Evolutionary conservation across 768 basidiomycete species (phyloP).

Genomic region (Rhizopogon vesiculosus): DNA sequence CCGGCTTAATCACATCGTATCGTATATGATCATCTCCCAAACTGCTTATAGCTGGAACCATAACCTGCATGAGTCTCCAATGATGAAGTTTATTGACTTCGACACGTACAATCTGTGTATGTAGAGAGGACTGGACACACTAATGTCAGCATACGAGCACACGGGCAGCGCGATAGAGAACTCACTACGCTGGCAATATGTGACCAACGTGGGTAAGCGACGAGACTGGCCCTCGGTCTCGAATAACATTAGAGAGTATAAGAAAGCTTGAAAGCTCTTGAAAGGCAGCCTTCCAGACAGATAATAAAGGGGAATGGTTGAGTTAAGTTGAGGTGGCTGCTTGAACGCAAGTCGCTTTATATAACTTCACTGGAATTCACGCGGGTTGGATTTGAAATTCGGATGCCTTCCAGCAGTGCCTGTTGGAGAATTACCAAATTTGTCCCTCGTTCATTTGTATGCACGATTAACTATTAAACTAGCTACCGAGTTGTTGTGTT

Average conservation of each 20-base stretch:
- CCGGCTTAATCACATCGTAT: conserved; percentile 64
- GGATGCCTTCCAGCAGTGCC: no score
- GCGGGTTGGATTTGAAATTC: no score
- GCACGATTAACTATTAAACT: no score
- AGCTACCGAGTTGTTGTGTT: no score
- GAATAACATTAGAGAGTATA: conserved; percentile 23
- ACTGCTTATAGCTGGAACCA: conserved; percentile 50
- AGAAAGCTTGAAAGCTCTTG: conserved; percentile 8
- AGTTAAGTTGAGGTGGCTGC: neutral
- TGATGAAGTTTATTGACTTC: neutral
- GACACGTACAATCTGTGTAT: conserved; percentile 55
- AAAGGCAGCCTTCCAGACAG: neutral
- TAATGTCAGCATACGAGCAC: conserved; percentile 2
- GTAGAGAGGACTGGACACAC: conserved; percentile 45
- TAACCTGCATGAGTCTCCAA: neutral
- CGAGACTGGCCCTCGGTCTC: conserved; percentile 30
- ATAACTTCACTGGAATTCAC: neutral
- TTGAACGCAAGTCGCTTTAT: neutral
- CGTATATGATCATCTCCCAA: conserved; percentile 53
- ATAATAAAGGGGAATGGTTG: neutral
- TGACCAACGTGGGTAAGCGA: conserved; percentile 59
- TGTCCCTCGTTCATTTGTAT: no score
- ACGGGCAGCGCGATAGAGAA: conserved; percentile 4
- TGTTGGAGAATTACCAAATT: no score
- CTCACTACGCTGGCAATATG: conserved; percentile 72